phyloP scores from a whole-genome alignment of 805 yeast genomes.

The Sugiyamaella marilandica region DNA sequence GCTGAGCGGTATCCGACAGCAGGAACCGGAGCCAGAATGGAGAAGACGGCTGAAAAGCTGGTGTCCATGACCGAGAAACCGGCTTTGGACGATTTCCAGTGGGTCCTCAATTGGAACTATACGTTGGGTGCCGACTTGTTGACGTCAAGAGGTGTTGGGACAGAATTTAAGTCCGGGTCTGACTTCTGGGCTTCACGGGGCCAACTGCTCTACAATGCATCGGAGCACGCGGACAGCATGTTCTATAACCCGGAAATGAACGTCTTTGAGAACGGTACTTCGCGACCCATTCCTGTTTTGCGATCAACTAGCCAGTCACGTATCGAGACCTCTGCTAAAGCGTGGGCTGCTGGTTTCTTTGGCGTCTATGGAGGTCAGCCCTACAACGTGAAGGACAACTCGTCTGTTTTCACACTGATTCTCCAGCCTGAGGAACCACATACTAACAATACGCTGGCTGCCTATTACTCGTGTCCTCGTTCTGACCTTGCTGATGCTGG shows the following conservation, averaged over 20 bases:
- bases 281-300: slow-evolving; percentile 32
- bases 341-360: slow-evolving; percentile 42
- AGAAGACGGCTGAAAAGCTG: slow-evolving; percentile 33
- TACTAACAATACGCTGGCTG: slow-evolving; percentile 37
- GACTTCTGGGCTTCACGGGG: slow-evolving; percentile 40
- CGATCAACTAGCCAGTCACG: slow-evolving; percentile 38
- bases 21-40: slow-evolving; percentile 37
- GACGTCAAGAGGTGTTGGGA: slow-evolving; percentile 36
- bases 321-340: slow-evolving; percentile 36
- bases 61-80: slow-evolving; percentile 24
- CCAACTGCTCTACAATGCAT: slow-evolving; percentile 31
- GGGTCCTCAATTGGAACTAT: slow-evolving; percentile 34
- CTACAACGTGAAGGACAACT: slow-evolving; percentile 15
- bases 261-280: slow-evolving; percentile 30
- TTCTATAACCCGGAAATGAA: slow-evolving; percentile 29
- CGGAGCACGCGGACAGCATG: slow-evolving; percentile 16
- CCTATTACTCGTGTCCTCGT: slow-evolving; percentile 37
- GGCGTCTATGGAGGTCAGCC: slow-evolving; percentile 33
- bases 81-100: slow-evolving; percentile 22
- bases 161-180: slow-evolving; percentile 36
- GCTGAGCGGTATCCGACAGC: slow-evolving; percentile 70
- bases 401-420: slow-evolving; percentile 31
- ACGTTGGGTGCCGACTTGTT: slow-evolving; percentile 31
- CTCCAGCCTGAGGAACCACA: slow-evolving; percentile 31
- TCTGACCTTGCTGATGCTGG: slow-evolving; percentile 22